These are phyloP conservation scores for Anastatica hierochuntica DNA, from an alignment of 345 rosid genomes.

Conservation along the genomic window DNA sequence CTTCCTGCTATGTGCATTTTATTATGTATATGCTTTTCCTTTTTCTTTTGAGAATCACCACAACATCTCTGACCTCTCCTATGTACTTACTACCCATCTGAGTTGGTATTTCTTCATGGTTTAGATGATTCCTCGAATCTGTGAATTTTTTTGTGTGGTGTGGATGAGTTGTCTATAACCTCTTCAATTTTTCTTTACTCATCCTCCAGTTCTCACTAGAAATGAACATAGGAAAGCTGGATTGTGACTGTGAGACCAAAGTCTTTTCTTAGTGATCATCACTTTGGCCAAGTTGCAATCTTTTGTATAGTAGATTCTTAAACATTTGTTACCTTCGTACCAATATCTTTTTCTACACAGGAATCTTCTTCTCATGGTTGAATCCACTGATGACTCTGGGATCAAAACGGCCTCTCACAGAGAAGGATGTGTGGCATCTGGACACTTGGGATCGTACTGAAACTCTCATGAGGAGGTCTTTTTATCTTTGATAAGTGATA, in stretches of 20 bases:
- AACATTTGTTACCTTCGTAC: not conserved
- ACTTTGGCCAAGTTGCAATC: conserved; percentile 3
- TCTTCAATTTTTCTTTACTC: not conserved
- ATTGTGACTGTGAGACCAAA: conserved; percentile 2
- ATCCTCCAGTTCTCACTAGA: not conserved
- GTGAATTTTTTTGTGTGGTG: not conserved
- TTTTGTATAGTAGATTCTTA: conserved; percentile 2
- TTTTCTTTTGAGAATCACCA: conserved; percentile 8
- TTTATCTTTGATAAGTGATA: conserved; percentile 7
- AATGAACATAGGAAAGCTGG: not conserved
- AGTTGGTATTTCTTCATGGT: not conserved
- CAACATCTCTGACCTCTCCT: not conserved
- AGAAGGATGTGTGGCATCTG: conserved; percentile 89
- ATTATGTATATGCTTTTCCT: conserved; percentile 11
- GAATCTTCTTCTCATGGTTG: conserved; percentile 68
- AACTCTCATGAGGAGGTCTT: conserved; percentile 56
- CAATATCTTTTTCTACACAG: conserved; percentile 26
- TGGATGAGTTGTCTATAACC: not conserved
- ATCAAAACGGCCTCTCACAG: conserved; percentile 77
- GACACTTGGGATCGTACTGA: conserved; percentile 91
- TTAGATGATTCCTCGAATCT: not conserved
- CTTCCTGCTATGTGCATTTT: not conserved
- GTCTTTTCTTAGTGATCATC: conserved; percentile 3
- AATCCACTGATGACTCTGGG: conserved; percentile 83
- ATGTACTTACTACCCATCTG: not conserved